Conservation (phyloP, 192 early-diverging fungal species). For the Polychytrium aggregatum region DNA sequence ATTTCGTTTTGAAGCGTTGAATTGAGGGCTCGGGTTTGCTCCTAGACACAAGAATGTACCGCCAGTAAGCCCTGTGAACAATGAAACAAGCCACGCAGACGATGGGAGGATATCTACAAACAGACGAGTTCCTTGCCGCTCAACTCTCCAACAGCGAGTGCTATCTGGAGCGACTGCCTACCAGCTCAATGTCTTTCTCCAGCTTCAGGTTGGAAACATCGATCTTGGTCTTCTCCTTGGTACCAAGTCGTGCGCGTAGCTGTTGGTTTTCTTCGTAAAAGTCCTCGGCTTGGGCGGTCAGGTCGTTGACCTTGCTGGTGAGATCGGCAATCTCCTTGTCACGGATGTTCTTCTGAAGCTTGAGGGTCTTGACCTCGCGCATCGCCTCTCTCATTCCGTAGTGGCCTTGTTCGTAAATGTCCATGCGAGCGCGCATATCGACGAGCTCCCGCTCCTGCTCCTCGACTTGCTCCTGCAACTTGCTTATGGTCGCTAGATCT, state of each 20-base stretch:
- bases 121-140: not conserved
- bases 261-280: conserved; percentile 37
- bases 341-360: conserved; percentile 17
- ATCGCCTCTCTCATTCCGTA: conserved; percentile 38
- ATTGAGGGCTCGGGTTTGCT: conserved; percentile 25
- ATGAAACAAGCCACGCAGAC: not conserved
- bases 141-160: no score
- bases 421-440: conserved; percentile 18
- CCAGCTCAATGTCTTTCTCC: conserved; percentile 28
- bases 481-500: conserved; percentile 13
- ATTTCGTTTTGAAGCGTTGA: conserved; percentile 32
- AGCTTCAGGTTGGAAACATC: conserved; percentile 31
- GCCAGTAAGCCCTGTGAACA: no score
- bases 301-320: conserved; percentile 27
- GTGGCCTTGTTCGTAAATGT: conserved; percentile 29
- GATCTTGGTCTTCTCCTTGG: conserved; percentile 19
- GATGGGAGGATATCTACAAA: not conserved
- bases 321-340: conserved; percentile 28
- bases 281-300: conserved; percentile 27
- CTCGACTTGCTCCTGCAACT: conserved; percentile 22
- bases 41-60: no score
- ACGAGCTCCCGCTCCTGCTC: conserved; percentile 31
- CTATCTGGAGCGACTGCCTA: no score
- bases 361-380: conserved; percentile 32
- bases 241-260: conserved; percentile 15